These are phyloP conservation scores for Cladosporium sp. DNA, from an alignment of 2,329 filamentous ascomycete genomes.

Conservation along the genomic window DNA sequence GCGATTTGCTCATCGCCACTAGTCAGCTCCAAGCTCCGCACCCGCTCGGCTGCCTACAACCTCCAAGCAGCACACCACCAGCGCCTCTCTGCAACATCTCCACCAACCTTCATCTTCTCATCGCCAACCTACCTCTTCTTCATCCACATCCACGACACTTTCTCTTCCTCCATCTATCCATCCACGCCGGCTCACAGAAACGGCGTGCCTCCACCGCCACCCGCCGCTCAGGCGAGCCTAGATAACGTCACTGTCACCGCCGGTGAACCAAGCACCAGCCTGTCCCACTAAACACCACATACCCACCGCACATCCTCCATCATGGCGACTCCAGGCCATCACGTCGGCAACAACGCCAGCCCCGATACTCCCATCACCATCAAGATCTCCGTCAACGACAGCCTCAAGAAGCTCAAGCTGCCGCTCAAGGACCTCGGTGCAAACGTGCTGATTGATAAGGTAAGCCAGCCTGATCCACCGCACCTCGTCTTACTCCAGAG, in stretches of 20 bases:
- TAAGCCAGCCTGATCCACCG: constrained; percentile 53
- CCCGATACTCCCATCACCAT: constrained; percentile 78
- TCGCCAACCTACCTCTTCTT: constrained; percentile 2
- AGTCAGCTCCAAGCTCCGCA: too few relatives aligned
- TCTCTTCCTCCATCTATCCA: background rate
- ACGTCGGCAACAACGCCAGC: constrained; percentile 39
- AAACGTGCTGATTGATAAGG: constrained; percentile 76
- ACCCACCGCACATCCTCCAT: constrained; percentile 23
- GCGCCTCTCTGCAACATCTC: background rate
- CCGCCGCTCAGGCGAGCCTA: constrained; percentile 5
- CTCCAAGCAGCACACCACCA: too few relatives aligned
- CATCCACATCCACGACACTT: background rate
- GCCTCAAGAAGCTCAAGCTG: constrained; percentile 82
- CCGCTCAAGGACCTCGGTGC: constrained; percentile 81
- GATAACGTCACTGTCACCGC: constrained; percentile 11
- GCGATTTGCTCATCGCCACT: too few relatives aligned
- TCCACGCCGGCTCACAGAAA: constrained; percentile 18
- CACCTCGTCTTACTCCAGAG: background rate
- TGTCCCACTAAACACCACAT: background rate
- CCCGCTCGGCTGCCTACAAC: too few relatives aligned
- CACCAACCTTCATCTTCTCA: background rate
- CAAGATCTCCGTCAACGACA: constrained; percentile 78
- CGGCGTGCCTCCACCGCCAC: background rate
- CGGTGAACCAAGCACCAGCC: background rate
- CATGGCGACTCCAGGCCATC: constrained; percentile 40